These are phyloP conservation scores for Mrakia gelida DNA, from an alignment of 768 basidiomycete species.

Conservation along the genomic window DNA sequence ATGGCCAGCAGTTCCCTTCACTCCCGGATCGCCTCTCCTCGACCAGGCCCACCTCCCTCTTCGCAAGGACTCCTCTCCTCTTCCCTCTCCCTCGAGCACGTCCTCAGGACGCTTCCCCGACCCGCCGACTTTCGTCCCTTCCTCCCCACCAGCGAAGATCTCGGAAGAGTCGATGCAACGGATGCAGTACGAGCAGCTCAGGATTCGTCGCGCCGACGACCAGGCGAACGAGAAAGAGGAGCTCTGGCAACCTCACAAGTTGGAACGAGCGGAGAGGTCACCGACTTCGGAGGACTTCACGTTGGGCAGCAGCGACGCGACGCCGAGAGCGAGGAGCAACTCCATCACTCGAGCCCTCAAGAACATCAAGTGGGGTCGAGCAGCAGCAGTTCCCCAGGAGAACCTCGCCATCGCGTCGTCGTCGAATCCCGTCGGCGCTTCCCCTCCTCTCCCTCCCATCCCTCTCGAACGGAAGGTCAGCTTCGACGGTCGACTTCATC, in stretches of 20 bases:
- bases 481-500: constrained; percentile 9
- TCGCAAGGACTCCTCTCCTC: constrained; percentile 17
- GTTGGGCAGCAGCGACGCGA: background rate
- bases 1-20: background rate
- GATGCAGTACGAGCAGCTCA: constrained; percentile 15
- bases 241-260: background rate
- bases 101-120: background rate
- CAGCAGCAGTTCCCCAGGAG: background rate
- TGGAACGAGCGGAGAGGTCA: background rate
- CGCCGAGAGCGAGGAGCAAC: constrained; percentile 9
- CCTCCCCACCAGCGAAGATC: constrained; percentile 1
- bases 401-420: background rate
- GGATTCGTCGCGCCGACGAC: background rate
- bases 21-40: constrained; percentile 10
- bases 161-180: constrained; percentile 16
- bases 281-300: background rate
- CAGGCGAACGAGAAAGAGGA: background rate
- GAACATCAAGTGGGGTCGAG: constrained; percentile 9
- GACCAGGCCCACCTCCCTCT: background rate
- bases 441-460: background rate
- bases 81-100: background rate
- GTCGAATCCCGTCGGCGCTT: background rate
- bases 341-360: constrained; percentile 4
- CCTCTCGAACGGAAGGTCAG: background rate
- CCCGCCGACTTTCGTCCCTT: background rate